Evolutionary conservation across 2,329 filamentous ascomycete species (phyloP).

Genomic region (Teratosphaeria destructans): DNA sequence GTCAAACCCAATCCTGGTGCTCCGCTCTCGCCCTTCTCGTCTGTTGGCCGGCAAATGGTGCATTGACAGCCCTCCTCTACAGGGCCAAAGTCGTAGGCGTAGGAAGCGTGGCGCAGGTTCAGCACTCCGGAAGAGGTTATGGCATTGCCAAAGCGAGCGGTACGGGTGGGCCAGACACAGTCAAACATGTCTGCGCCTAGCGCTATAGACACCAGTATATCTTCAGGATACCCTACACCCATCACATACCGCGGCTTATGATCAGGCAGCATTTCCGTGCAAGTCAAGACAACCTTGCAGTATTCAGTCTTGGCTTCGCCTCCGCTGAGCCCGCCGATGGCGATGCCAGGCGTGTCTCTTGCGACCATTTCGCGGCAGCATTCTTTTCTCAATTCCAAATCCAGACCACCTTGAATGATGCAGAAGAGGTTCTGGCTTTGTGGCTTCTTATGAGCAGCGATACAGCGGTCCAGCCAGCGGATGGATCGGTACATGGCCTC

Average conservation of each 20-base stretch:
- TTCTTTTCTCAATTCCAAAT: constrained; percentile 71
- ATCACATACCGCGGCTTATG: constrained; percentile 97
- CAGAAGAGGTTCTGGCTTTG: constrained; percentile 88
- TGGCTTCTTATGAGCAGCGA: constrained; percentile 76
- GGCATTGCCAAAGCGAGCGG: constrained; percentile 90
- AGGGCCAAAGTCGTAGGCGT: constrained; percentile 68
- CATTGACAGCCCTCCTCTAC: constrained; percentile 78
- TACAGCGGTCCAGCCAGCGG: constrained; percentile 91
- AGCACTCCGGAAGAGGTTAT: constrained; percentile 72
- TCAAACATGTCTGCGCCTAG: constrained; percentile 99
- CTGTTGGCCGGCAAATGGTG: constrained; percentile 57
- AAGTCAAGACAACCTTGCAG: constrained; percentile 73
- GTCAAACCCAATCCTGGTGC: constrained; percentile 69
- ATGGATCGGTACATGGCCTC: constrained; percentile 93
- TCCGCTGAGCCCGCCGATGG: constrained; percentile 87
- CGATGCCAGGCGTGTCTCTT: constrained; percentile 87
- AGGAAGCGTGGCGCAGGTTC: constrained; percentile 69
- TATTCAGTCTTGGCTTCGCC: constrained; percentile 91
- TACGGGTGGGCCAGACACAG: constrained; percentile 96
- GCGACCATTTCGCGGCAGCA: constrained; percentile 83
- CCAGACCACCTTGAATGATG: constrained; percentile 92
- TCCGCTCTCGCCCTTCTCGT: constrained; percentile 10
- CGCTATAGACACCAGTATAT: constrained; percentile 84
- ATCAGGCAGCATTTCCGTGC: constrained; percentile 74
- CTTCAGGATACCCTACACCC: constrained; percentile 95